A percentile compares a stretch with the other conserved stretches of the same genome.
These are phyloP conservation scores for Leishmania major DNA, from an alignment of 208 protist species.

Conservation along the genomic window DNA sequence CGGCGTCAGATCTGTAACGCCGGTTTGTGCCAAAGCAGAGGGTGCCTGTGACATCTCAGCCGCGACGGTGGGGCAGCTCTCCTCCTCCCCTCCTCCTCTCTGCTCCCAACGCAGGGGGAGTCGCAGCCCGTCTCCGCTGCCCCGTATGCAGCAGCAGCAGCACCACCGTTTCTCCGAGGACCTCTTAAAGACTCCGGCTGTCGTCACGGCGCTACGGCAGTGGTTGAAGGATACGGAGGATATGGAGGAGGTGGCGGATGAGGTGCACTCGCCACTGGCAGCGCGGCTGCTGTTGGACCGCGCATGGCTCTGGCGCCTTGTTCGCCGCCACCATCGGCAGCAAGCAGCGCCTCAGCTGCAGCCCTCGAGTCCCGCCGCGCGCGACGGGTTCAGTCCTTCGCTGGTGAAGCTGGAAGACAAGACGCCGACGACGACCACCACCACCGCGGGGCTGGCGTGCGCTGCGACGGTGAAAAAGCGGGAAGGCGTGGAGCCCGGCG, in stretches of 20 bases:
- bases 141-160: neutral
- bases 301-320: constrained; percentile 17
- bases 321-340: neutral
- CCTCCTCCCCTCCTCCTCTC: constrained; percentile 1
- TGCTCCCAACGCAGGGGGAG: neutral
- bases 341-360: neutral
- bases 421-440: neutral
- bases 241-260: constrained; percentile 24
- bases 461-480: neutral
- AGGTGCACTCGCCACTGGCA: constrained; percentile 29
- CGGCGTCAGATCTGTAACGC: neutral
- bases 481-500: neutral
- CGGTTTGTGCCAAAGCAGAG: neutral
- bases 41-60: neutral
- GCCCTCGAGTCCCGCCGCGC: neutral
- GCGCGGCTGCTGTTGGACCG: constrained; percentile 29
- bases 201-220: constrained; percentile 15
- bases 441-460: neutral
- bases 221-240: constrained; percentile 28
- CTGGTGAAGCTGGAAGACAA: neutral
- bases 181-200: neutral
- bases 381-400: neutral
- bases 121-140: neutral
- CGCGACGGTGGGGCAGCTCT: neutral
- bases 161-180: neutral